Conservation (phyloP, 176 grass and related monocot species). For the Avena insularis region DNA sequence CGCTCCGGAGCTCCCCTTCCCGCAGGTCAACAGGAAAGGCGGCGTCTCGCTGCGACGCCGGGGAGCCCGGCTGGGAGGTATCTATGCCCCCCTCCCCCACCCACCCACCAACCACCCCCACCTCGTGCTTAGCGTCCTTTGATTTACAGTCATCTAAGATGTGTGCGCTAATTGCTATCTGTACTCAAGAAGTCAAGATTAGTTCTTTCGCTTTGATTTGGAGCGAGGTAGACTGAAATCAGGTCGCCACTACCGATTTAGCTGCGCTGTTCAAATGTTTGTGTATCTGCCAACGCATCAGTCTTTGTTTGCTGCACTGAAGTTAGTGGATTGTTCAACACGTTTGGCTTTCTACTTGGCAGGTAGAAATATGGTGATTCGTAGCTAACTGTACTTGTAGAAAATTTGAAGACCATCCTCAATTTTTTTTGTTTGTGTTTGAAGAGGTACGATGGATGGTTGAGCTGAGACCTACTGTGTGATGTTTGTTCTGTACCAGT, state of each 20-base stretch:
- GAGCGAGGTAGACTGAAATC: neutral
- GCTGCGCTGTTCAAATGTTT: neutral
- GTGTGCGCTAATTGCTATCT: neutral
- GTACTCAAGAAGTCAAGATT: neutral
- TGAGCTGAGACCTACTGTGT: neutral
- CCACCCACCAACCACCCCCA: too few species aligned
- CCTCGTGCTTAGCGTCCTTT: neutral
- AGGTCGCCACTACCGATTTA: neutral
- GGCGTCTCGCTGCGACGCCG: slow-evolving; percentile 32
- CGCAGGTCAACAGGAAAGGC: slow-evolving; percentile 38
- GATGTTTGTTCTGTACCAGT: slow-evolving; percentile 57
- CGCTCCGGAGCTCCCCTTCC: slow-evolving; percentile 40
- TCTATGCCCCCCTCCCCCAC: neutral
- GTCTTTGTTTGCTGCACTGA: neutral
- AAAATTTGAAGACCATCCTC: neutral
- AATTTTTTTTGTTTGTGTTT: slow-evolving; percentile 23
- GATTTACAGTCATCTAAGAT: neutral
- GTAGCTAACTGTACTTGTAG: neutral
- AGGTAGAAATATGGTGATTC: neutral
- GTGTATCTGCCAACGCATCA: neutral
- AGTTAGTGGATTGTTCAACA: neutral
- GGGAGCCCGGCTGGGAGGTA: slow-evolving; percentile 48
- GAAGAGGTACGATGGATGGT: neutral
- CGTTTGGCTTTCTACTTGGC: neutral
- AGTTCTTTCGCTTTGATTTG: neutral